Conservation (phyloP, 2,329 filamentous ascomycete species). For the Aureobasidium sp. region DNA sequence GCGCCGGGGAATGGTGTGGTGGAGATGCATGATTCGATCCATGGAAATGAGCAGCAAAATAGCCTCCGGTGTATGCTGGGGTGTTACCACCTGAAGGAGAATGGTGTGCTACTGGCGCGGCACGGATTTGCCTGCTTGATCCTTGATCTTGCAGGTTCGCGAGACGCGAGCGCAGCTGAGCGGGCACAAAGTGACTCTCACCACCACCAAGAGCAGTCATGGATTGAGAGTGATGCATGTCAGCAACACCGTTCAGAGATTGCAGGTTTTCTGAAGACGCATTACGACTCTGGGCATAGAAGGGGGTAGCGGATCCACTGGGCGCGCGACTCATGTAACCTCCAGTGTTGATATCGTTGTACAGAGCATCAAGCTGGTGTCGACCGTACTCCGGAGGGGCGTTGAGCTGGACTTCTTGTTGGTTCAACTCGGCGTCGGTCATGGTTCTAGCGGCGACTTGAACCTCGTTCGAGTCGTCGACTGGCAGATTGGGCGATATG, state of each 20-base stretch:
- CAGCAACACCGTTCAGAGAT: conserved; percentile 44
- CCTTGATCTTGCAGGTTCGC: conserved; percentile 44
- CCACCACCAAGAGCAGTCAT: conserved; percentile 42
- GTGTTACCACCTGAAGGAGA: conserved; percentile 29
- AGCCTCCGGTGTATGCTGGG: conserved; percentile 18
- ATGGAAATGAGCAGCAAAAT: background rate
- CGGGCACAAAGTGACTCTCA: conserved; percentile 46
- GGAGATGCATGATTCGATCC: conserved; percentile 19
- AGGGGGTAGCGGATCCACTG: conserved; percentile 64
- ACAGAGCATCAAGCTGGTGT: conserved; percentile 83
- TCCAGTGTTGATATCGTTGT: conserved; percentile 73
- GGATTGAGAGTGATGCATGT: conserved; percentile 45
- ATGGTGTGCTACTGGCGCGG: conserved; percentile 21
- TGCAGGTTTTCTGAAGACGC: conserved; percentile 76
- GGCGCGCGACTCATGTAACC: conserved; percentile 56
- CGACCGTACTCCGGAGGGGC: conserved; percentile 91
- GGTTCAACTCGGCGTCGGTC: conserved; percentile 39
- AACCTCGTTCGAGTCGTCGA: conserved; percentile 81
- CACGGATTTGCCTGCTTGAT: conserved; percentile 23
- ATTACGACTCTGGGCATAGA: conserved; percentile 61
- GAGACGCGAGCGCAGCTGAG: conserved; percentile 64
- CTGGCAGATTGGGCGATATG: conserved; percentile 86
- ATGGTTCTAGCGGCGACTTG: conserved; percentile 43
- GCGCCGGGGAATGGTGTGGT: conserved; percentile 23
- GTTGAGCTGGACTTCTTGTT: conserved; percentile 52